Percentiles rank a stretch among this genome's conserved stretches.
These are phyloP conservation scores for Dichotomocladium elegans DNA, from an alignment of 371 early-diverging fungal species.

Conservation along the genomic window DNA sequence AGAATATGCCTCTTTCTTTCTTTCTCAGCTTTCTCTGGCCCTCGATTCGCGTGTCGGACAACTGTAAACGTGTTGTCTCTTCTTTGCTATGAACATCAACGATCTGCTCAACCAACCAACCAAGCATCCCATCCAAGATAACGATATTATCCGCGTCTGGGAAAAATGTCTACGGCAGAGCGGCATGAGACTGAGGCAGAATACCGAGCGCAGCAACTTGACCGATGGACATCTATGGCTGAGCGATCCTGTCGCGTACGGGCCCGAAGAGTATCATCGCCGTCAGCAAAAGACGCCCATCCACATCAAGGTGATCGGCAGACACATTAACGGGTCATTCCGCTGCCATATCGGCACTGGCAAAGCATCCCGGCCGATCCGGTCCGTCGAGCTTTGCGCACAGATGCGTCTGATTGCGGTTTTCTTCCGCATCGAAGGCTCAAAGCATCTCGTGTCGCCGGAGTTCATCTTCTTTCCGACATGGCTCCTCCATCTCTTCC, in stretches of 20 bases:
- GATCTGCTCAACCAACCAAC: conserved; percentile 13
- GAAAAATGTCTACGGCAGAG: conserved; percentile 14
- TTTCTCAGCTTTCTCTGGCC: background rate
- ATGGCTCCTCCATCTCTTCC: conserved; percentile 39
- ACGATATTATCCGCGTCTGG: conserved; percentile 25
- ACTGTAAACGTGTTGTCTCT: background rate
- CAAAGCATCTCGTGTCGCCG: conserved; percentile 27
- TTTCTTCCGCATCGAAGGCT: conserved; percentile 31
- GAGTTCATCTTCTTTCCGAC: conserved; percentile 47
- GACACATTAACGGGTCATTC: conserved; percentile 38
- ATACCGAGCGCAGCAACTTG: conserved; percentile 23
- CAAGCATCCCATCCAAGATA: conserved; percentile 15
- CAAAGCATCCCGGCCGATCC: conserved; percentile 39
- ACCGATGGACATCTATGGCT: conserved; percentile 28
- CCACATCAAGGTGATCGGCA: conserved; percentile 37
- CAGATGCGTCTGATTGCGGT: conserved; percentile 41
- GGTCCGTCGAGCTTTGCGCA: conserved; percentile 21
- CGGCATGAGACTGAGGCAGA: conserved; percentile 15
- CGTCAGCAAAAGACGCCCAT: conserved; percentile 18
- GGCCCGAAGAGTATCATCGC: background rate
- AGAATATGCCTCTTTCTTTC: background rate
- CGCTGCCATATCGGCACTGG: conserved; percentile 44
- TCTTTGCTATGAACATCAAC: conserved; percentile 11
- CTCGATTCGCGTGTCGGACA: background rate
- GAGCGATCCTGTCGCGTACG: no score